Evolutionary conservation across 192 early-diverging fungal genomes (phyloP), one percentile per base, ranked within the genome.

Genomic region (Backusella morwellensis): DNA sequence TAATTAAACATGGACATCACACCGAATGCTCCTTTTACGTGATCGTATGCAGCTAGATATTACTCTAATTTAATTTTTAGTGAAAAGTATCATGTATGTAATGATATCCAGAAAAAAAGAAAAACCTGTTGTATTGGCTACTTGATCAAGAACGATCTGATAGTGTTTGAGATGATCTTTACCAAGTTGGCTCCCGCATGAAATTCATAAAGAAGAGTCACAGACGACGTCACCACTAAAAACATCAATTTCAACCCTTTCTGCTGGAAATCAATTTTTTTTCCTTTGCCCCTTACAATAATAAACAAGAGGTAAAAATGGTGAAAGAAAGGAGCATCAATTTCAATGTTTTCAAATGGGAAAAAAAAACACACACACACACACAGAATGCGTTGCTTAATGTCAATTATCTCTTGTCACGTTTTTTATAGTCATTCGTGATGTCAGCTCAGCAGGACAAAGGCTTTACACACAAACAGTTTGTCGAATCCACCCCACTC

Each of bases 401-500:
- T 59, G 54, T 59, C 54, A 59, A 59, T 59, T 59, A 26, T 8
- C 2, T 4, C 3, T 21, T 23, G 23, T 1, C n/a, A 63, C 26
- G 47, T n/a, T 50, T 50, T 50, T 44, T 44, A 26, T 59, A 59
- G 56, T 59, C 56, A 59, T 59, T 59, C 56, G 67, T 21, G 54
- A 81, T 81, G 78, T 82, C 77, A 56, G 68, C 75, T 71, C 41
- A 77, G 15, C 42, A 74, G 42, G 35, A 78, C 32, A 26, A 44
- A 35, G 72, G 34, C 50, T 78, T 87, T 34, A 75, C 86, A 63
- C 76, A 76, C 41, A 81, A 75, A 50, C 80, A 85, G 56, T 89
- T 87, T 73, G 93, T 98, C 38, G 97, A 99, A 81, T 88, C 93
- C 35, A 93, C 90, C 19, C 94, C 95, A 34, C 86, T 93, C 52